Evolutionary conservation across 1,284 basidiomycete species (phyloP).

Genomic region (Ganoderma lingzhi): DNA sequence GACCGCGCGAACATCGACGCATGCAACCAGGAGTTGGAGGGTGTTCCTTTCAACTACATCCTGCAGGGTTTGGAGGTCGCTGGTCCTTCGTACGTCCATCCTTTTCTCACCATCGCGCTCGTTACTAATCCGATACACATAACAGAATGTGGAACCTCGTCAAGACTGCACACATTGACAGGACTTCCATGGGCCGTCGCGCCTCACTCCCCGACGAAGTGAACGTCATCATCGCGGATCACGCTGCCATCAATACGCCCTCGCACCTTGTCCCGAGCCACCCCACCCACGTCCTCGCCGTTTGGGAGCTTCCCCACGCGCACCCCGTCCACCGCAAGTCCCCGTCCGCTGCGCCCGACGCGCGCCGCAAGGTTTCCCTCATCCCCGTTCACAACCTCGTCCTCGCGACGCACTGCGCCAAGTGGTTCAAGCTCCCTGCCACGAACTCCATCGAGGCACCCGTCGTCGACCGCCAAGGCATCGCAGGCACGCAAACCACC

Average conservation of each 20-base stretch:
- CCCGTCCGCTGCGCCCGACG: conserved; percentile 19
- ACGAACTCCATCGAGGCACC: conserved; percentile 47
- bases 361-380: conserved; percentile 48
- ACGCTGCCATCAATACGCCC: conserved; percentile 15
- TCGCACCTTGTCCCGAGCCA: conserved; percentile 41
- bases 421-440: conserved; percentile 49
- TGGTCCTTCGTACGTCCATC: conserved; percentile 42
- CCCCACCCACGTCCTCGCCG: conserved; percentile 64
- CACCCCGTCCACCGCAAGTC: conserved; percentile 16
- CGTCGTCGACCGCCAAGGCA: conserved; percentile 15
- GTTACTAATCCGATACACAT: conserved; percentile 3
- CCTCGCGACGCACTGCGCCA: conserved; percentile 58
- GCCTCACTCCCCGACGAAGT: conserved; percentile 37
- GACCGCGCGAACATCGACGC: conserved; percentile 38
- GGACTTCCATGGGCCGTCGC: conserved; percentile 24
- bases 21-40: conserved; percentile 44
- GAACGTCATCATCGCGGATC: conserved; percentile 34
- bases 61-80: conserved; percentile 42
- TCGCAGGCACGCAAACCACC: conserved; percentile 45
- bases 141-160: conserved; percentile 30
- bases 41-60: conserved; percentile 46
- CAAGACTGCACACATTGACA: conserved; percentile 20
- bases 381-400: conserved; percentile 63
- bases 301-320: conserved; percentile 45
- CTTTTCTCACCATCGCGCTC: neutral